Conservation (phyloP, 1,284 basidiomycete species). For the Xerocomus amazonicus region DNA sequence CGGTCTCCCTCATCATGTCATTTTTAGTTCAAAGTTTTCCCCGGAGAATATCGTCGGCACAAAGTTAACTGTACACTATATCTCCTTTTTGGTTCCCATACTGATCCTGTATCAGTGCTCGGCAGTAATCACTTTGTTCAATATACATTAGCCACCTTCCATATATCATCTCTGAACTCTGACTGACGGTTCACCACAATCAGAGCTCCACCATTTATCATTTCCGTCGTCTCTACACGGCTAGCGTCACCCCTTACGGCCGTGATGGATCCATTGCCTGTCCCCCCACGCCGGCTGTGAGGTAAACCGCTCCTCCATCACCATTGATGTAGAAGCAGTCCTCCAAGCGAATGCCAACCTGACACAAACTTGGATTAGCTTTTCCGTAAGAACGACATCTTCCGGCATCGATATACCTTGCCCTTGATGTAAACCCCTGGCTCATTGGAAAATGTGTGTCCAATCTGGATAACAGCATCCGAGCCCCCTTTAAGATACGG, state of each 20-base stretch:
- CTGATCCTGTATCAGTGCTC: slow-evolving; percentile 28
- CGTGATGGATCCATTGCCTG: slow-evolving; percentile 50
- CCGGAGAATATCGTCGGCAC: slow-evolving; percentile 16
- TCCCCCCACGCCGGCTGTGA: slow-evolving; percentile 64
- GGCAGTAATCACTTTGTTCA: slow-evolving; percentile 26
- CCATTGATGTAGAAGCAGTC: slow-evolving; percentile 75
- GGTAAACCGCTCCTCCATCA: slow-evolving; percentile 49
- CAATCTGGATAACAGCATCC: slow-evolving; percentile 51
- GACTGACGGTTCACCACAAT: neutral
- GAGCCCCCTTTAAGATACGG: slow-evolving; percentile 77
- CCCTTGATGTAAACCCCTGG: slow-evolving; percentile 81
- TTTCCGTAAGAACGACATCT: neutral
- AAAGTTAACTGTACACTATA: slow-evolving; percentile 26
- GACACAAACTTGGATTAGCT: slow-evolving; percentile 9
- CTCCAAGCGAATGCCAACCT: slow-evolving; percentile 77
- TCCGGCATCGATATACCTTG: slow-evolving; percentile 42
- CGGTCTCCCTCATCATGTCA: slow-evolving; percentile 4
- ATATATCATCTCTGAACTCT: slow-evolving; percentile 8
- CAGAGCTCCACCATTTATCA: slow-evolving; percentile 1
- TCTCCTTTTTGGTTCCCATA: slow-evolving; percentile 28
- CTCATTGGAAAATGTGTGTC: slow-evolving; percentile 80
- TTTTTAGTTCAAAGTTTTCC: slow-evolving; percentile 8
- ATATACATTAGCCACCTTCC: slow-evolving; percentile 15
- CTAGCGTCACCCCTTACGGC: slow-evolving; percentile 35
- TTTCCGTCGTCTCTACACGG: slow-evolving; percentile 21